These are phyloP conservation scores for Pythium graminicola DNA, from an alignment of 352 stramenopile species.

Conservation along the genomic window DNA sequence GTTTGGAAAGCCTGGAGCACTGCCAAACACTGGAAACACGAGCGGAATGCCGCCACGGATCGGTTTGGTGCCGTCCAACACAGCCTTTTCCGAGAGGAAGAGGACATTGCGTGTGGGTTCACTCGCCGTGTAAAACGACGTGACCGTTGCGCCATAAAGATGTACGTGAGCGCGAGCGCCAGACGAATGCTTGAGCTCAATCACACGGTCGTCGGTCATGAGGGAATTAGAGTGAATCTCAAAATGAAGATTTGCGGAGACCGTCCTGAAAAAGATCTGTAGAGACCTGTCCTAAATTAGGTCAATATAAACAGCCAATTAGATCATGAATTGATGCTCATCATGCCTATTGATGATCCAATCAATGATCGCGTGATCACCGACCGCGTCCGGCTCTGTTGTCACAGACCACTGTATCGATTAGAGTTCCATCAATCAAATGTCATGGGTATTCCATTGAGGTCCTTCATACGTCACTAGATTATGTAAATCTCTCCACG, in stretches of 20 bases:
- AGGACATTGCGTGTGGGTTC: conserved; percentile 82
- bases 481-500: neutral
- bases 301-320: no score
- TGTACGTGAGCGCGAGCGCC: conserved; percentile 74
- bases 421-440: no score
- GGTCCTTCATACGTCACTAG: neutral
- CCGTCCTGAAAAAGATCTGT: no score
- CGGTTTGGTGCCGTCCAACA: conserved; percentile 89
- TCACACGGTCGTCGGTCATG: conserved; percentile 16
- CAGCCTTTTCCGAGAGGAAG: conserved; percentile 88
- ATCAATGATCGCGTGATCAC: neutral
- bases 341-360: no score
- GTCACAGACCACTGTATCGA: no score
- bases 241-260: no score
- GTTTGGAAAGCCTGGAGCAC: conserved; percentile 78
- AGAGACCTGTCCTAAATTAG: no score
- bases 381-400: neutral
- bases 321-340: no score
- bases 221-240: no score
- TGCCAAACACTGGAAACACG: conserved; percentile 95
- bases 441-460: no score
- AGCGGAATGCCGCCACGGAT: conserved; percentile 95
- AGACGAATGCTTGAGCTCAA: conserved; percentile 57
- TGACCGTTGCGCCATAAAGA: conserved; percentile 90
- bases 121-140: conserved; percentile 67